Conservation (phyloP, 805 yeast genomes). For the Pichia rugopelliculosa region DNA sequence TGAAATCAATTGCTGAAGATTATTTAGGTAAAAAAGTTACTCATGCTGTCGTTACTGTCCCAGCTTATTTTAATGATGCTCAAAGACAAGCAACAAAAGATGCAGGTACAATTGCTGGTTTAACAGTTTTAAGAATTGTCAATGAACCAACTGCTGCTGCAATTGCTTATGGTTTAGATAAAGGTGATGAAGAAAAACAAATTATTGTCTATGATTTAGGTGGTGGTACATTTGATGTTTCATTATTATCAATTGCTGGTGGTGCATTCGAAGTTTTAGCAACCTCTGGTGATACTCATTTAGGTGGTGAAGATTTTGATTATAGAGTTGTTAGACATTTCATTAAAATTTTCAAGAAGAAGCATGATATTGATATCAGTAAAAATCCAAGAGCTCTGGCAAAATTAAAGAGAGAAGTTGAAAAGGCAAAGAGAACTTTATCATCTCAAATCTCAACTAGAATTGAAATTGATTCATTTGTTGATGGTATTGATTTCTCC, state of each 20-base stretch:
- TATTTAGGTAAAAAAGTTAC: slow-evolving; percentile 78
- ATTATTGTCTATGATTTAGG: slow-evolving; percentile 91
- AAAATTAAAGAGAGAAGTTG: slow-evolving; percentile 94
- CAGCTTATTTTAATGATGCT: slow-evolving; percentile 90
- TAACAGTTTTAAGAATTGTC: slow-evolving; percentile 80
- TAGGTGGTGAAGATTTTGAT: slow-evolving; percentile 97
- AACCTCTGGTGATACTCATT: slow-evolving; percentile 93
- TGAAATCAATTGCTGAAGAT: slow-evolving; percentile 90
- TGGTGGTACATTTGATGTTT: slow-evolving; percentile 97
- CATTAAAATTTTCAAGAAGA: slow-evolving; percentile 83
- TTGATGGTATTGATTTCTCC: slow-evolving; percentile 91
- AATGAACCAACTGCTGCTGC: slow-evolving; percentile 98
- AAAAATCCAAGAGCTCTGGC: slow-evolving; percentile 81
- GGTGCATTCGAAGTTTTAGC: slow-evolving; percentile 92
- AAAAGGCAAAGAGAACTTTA: slow-evolving; percentile 94
- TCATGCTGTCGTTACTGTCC: slow-evolving; percentile 88
- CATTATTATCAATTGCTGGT: slow-evolving; percentile 77
- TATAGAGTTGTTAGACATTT: slow-evolving; percentile 83
- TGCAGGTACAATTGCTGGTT: slow-evolving; percentile 88
- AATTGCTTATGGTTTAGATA: slow-evolving; percentile 90
- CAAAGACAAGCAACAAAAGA: slow-evolving; percentile 93
- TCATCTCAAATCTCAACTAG: slow-evolving; percentile 94
- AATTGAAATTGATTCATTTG: slow-evolving; percentile 91
- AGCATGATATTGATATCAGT: slow-evolving; percentile 77
- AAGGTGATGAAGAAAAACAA: slow-evolving; percentile 75